These are phyloP conservation scores for Erysimum cheiri DNA, from an alignment of 441 rosid species.

Conservation along the genomic window DNA sequence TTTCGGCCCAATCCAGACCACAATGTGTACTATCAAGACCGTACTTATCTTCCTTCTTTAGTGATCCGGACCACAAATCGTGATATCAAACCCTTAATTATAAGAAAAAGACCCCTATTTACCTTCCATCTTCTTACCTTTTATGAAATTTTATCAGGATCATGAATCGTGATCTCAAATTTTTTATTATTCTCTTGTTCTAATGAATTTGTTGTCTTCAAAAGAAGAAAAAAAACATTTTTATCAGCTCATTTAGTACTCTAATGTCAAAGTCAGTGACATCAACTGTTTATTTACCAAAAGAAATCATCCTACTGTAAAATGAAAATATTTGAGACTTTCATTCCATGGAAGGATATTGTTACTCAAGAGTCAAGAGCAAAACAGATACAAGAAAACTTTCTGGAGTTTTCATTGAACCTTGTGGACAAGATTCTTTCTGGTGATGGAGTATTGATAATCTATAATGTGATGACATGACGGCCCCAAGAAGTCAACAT, in stretches of 20 bases:
- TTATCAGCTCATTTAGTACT: neutral
- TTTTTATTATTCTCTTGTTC: neutral
- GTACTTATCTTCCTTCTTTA: neutral
- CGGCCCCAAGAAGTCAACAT: neutral
- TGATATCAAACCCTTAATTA: neutral
- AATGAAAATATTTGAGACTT: no score
- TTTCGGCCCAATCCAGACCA: neutral
- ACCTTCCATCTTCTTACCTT: neutral
- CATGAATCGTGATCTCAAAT: neutral
- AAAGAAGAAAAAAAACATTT: neutral
- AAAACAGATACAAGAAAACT: neutral
- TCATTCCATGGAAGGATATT: no score
- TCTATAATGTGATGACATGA: neutral
- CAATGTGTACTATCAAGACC: neutral
- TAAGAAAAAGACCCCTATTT: neutral
- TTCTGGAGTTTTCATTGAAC: neutral
- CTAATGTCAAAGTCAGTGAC: neutral
- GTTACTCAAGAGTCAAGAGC: no score
- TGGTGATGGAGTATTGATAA: neutral
- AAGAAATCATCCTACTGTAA: no score
- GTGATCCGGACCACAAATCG: neutral
- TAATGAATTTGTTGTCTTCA: neutral
- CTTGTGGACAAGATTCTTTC: neutral
- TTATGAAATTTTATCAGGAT: neutral
- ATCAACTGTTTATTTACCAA: neutral